Evolutionary conservation across 495 filamentous ascomycete genomes (phyloP), one percentile per base, ranked within the genome.

Genomic region (Tuber borchii): DNA sequence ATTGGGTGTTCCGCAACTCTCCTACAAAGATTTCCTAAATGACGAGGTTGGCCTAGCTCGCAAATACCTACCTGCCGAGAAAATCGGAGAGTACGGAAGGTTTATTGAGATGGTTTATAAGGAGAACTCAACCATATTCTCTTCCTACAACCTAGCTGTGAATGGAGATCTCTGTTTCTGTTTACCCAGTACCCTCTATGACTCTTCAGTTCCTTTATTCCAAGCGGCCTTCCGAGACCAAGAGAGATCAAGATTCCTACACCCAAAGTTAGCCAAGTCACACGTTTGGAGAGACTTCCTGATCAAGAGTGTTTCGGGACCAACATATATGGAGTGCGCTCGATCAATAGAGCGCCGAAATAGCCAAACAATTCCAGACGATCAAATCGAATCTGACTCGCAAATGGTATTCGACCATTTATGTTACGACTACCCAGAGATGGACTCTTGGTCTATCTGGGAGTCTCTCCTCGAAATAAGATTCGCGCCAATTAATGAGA

Each of bases 151-250:
- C 39, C 46, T 82, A 14, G 80, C 80, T 12, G 37, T 82, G 9
- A 44, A 82, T 16, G 77, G 74, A 69, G 48, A 79, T 16, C 42
- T 56, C 40, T 40, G 68, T 1, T 68, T 82, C 42, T 72, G 80
- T 37, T 73, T 71, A 37, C 48, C 43, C 2, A 42, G 70, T 46
- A 77, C 71, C 5, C 42, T 82, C 9, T 82, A 79, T 46, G 77
- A 82, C 9, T 56, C 48, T 44, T 56, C 34, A 42, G 44, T 73
- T 17, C 1, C n/a, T 46, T 70, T 77, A 37, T 82, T 81, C 56
- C n/a, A 42, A 45, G 80, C 80, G 22, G 80, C 79, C n/a, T 82
- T 82, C 71, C 73, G 78, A 73, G 78, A 71, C 61, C 37, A 73
- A 14, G 42, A 71, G 39, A 75, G 71, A 70, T 51, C 73, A 45